Percentiles rank a stretch among this genome's conserved stretches.
Evolutionary conservation across 1,284 basidiomycete species (phyloP).

Genomic region (Fomitopsis schrenkii): DNA sequence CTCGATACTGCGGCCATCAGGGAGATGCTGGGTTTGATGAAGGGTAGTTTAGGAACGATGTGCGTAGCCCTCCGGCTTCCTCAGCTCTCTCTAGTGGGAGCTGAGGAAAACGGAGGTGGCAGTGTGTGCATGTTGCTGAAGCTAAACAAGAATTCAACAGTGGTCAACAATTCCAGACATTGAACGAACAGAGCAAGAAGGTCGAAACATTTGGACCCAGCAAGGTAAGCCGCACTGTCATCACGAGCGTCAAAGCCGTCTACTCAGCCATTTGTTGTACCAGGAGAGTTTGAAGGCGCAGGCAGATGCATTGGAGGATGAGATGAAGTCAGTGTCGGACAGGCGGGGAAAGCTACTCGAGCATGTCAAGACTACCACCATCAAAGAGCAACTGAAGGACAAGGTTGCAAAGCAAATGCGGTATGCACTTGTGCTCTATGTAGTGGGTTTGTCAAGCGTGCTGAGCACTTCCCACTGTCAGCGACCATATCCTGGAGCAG

Average conservation of each 20-base stretch:
- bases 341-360: constrained; percentile 20
- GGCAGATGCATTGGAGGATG: constrained; percentile 32
- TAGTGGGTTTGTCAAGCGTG: neutral
- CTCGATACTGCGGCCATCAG: constrained; percentile 14
- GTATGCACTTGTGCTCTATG: neutral
- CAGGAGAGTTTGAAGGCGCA: constrained; percentile 29
- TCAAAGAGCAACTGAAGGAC: constrained; percentile 28
- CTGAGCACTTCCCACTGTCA: constrained; percentile 9
- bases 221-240: constrained; percentile 20
- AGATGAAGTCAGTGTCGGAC: constrained; percentile 30
- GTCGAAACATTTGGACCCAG: constrained; percentile 26
- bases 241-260: neutral
- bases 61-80: constrained; percentile 8
- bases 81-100: neutral
- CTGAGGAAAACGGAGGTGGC: neutral
- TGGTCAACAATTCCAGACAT: constrained; percentile 23
- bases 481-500: constrained; percentile 32
- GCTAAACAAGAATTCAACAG: constrained; percentile 12
- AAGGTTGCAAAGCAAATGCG: constrained; percentile 1
- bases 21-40: constrained; percentile 20
- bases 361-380: constrained; percentile 24
- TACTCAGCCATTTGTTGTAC: neutral
- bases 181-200: constrained; percentile 28
- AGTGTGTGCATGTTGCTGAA: neutral
- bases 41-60: constrained; percentile 15